These are phyloP conservation scores for Sporothrix globosa DNA, from an alignment of 2,329 filamentous ascomycete genomes.

Conservation along the genomic window DNA sequence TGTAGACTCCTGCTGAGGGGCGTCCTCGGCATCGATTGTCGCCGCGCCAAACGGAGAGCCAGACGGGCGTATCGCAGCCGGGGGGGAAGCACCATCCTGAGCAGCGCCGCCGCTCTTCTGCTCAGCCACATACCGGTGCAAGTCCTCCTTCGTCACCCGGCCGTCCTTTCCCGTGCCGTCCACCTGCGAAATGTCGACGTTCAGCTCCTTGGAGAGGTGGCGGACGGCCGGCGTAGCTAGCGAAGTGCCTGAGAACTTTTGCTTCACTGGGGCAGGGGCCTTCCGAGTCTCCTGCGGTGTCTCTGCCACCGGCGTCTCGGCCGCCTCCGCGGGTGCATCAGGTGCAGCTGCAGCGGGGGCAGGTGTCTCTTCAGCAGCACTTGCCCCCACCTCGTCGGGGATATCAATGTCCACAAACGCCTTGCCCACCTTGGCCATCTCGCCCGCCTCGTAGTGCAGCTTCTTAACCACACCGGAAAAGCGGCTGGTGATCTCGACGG, in stretches of 20 bases:
- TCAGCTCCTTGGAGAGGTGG: slow-evolving; percentile 78
- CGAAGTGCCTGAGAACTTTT: slow-evolving; percentile 63
- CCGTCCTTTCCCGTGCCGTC: slow-evolving; percentile 88
- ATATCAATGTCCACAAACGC: slow-evolving; percentile 95
- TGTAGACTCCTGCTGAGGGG: slow-evolving; percentile 67
- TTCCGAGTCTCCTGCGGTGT: neutral
- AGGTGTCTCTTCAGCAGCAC: slow-evolving; percentile 31
- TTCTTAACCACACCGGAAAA: slow-evolving; percentile 97
- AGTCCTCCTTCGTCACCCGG: slow-evolving; percentile 88
- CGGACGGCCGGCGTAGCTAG: slow-evolving; percentile 92
- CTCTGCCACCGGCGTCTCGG: slow-evolving; percentile 35
- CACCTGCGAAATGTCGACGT: slow-evolving; percentile 76
- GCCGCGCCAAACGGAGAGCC: slow-evolving; percentile 42
- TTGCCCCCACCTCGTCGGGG: slow-evolving; percentile 66
- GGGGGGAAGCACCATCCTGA: neutral
- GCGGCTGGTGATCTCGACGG: slow-evolving; percentile 87
- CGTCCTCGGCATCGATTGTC: slow-evolving; percentile 37
- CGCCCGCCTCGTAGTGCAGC: slow-evolving; percentile 90
- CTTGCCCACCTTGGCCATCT: slow-evolving; percentile 95
- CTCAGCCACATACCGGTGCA: slow-evolving; percentile 69
- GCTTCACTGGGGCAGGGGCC: slow-evolving; percentile 44
- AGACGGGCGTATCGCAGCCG: slow-evolving; percentile 37
- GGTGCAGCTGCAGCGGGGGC: slow-evolving; percentile 21
- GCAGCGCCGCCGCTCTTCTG: slow-evolving; percentile 47
- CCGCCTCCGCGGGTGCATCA: neutral